Percentiles rank a stretch among this genome's conserved stretches.
Conservation (phyloP, 1,284 basidiomycete genomes). For the Cutaneotrichosporon cutaneum region DNA sequence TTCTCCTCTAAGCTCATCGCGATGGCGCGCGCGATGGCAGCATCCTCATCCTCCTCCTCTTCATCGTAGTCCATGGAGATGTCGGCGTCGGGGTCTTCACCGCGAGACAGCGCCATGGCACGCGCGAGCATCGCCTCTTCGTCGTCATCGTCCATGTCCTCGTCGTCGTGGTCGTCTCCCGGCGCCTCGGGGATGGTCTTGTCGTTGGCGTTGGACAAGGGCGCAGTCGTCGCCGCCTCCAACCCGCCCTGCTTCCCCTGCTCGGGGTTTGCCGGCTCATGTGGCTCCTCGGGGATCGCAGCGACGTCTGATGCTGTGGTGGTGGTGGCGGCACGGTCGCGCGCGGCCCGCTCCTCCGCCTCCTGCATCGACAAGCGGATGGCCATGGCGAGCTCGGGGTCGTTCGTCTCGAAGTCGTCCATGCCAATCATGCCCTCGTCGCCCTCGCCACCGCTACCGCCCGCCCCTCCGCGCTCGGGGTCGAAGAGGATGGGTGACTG, state of each 20-base stretch:
- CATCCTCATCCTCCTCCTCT: conserved; percentile 58
- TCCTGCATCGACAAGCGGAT: conserved; percentile 97
- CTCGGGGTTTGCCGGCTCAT: conserved; percentile 17
- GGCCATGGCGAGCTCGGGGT: conserved; percentile 97
- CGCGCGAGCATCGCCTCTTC: conserved; percentile 44
- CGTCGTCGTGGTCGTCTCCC: conserved; percentile 30
- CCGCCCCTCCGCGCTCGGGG: conserved; percentile 67
- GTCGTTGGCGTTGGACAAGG: conserved; percentile 34
- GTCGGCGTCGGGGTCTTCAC: conserved; percentile 37
- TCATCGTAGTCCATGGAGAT: conserved; percentile 45
- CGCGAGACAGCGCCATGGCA: conserved; percentile 47
- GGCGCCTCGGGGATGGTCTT: conserved; percentile 25
- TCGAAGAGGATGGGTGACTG: conserved; percentile 78
- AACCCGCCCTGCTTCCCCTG: conserved; percentile 23
- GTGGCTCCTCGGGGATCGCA: conserved; percentile 10
- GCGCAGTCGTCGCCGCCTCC: conserved; percentile 27
- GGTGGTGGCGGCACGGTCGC: conserved; percentile 25
- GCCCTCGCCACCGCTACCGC: conserved; percentile 43
- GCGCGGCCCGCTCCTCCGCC: conserved; percentile 65
- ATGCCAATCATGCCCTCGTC: conserved; percentile 64
- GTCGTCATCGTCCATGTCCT: conserved; percentile 1
- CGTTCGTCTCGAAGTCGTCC: conserved; percentile 74
- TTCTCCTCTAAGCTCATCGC: conserved; percentile 60
- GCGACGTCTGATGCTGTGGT: conserved; percentile 19
- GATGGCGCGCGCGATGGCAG: conserved; percentile 64